phyloP scores from a whole-genome alignment of 805 yeast species.

The Kazachstania viticola region DNA sequence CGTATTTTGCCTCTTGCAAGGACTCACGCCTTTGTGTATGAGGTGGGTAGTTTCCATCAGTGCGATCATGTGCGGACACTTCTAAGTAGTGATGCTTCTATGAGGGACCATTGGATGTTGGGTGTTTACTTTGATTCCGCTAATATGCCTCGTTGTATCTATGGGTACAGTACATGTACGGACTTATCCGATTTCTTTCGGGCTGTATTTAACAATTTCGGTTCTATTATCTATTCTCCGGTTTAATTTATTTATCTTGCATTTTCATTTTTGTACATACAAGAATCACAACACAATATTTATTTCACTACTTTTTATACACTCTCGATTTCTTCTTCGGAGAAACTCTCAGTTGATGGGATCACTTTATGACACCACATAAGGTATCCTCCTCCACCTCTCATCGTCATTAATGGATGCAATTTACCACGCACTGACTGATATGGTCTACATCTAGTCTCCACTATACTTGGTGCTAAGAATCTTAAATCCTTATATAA shows the following conservation, averaged over 20 bases:
- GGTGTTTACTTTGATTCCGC: conserved; percentile 41
- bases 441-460: conserved; percentile 72
- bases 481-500: conserved; percentile 56
- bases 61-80: conserved; percentile 29
- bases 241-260: no score
- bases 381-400: conserved; percentile 86
- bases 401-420: conserved; percentile 90
- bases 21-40: conserved; percentile 55
- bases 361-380: conserved; percentile 68
- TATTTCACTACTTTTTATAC: no score
- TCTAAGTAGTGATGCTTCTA: conserved; percentile 8
- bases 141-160: conserved; percentile 44
- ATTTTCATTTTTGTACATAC: background rate
- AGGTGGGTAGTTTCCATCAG: conserved; percentile 57
- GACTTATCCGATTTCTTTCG: conserved; percentile 4
- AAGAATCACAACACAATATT: no score
- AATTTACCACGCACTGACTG: conserved; percentile 91
- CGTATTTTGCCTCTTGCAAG: conserved; percentile 34
- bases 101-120: conserved; percentile 34
- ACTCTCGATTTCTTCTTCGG: conserved; percentile 1
- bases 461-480: conserved; percentile 73
- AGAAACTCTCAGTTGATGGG: conserved; percentile 13
- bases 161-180: conserved; percentile 40
- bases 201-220: conserved; percentile 6
- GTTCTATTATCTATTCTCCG: conserved; percentile 4